Evolutionary conservation across 805 yeast genomes (phyloP).

Genomic region (Pichia californica): DNA sequence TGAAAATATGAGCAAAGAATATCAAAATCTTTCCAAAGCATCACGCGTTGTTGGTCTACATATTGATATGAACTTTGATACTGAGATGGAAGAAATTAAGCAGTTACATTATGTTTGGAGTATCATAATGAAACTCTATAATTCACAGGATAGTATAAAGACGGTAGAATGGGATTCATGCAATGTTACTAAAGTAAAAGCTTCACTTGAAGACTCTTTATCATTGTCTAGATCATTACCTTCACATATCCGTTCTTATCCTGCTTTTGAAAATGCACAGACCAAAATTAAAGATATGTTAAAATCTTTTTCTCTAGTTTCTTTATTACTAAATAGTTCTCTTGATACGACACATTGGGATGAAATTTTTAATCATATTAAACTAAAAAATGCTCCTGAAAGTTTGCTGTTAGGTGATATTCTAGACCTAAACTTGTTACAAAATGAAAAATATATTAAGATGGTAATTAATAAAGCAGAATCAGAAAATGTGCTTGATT

Average conservation of each 20-base stretch:
- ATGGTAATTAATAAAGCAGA: slow-evolving; percentile 55
- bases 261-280: slow-evolving; percentile 60
- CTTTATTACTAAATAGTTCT: slow-evolving; percentile 47
- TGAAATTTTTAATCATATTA: slow-evolving; percentile 32
- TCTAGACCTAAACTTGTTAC: slow-evolving; percentile 45
- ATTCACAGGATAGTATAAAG: slow-evolving; percentile 37
- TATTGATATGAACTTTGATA: slow-evolving; percentile 18
- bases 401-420: slow-evolving; percentile 50
- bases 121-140: slow-evolving; percentile 47
- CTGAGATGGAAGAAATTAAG: slow-evolving; percentile 40
- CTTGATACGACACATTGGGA: slow-evolving; percentile 67
- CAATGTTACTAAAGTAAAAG: slow-evolving; percentile 39
- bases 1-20: slow-evolving; percentile 10
- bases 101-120: slow-evolving; percentile 62
- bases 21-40: slow-evolving; percentile 27
- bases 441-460: slow-evolving; percentile 41
- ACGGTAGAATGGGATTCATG: slow-evolving; percentile 42
- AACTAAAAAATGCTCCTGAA: slow-evolving; percentile 10
- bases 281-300: slow-evolving; percentile 35
- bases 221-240: slow-evolving; percentile 47
- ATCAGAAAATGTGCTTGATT: slow-evolving; percentile 63
- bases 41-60: slow-evolving; percentile 27
- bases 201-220: slow-evolving; percentile 45
- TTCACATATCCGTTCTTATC: slow-evolving; percentile 52
- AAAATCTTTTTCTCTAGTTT: slow-evolving; percentile 33